These are phyloP conservation scores for Dryadomyces quercus-mongolicae DNA, from an alignment of 2,329 filamentous ascomycete species.

Conservation along the genomic window DNA sequence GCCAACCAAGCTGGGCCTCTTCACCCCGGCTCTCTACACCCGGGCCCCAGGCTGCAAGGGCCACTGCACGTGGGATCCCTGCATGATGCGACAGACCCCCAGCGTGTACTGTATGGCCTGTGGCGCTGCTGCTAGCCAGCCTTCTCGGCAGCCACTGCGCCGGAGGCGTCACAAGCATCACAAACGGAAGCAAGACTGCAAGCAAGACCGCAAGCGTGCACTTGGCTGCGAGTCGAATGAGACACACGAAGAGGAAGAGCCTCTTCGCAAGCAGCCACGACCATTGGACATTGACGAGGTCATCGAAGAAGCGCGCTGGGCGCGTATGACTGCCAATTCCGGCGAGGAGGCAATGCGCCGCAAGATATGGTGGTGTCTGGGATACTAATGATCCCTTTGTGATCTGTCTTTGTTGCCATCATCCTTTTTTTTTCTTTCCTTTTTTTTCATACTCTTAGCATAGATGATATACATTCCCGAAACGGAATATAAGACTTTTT, in stretches of 20 bases:
- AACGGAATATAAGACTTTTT: background rate
- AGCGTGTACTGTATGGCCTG: slow-evolving; percentile 2
- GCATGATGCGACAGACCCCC: background rate
- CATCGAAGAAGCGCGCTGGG: slow-evolving; percentile 27
- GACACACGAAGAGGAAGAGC: background rate
- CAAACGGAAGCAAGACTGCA: background rate
- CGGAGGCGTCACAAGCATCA: background rate
- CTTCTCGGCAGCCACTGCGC: background rate
- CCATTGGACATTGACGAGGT: slow-evolving; percentile 34
- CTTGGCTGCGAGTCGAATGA: background rate
- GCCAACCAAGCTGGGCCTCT: background rate
- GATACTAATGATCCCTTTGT: background rate
- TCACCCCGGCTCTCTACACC: background rate
- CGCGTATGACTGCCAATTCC: slow-evolving; percentile 25
- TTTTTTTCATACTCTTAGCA: background rate
- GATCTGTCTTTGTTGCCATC: background rate
- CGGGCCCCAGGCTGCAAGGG: background rate
- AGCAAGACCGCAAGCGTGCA: background rate
- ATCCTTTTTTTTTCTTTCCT: background rate
- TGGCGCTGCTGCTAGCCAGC: background rate
- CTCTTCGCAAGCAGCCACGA: background rate
- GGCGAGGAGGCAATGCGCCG: slow-evolving; percentile 32
- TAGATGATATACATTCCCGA: background rate
- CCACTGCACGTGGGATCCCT: background rate
- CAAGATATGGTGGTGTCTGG: slow-evolving; percentile 24